Base-by-base conservation (phyloP, 306 rosid species). In the Prunus padus region DNA sequence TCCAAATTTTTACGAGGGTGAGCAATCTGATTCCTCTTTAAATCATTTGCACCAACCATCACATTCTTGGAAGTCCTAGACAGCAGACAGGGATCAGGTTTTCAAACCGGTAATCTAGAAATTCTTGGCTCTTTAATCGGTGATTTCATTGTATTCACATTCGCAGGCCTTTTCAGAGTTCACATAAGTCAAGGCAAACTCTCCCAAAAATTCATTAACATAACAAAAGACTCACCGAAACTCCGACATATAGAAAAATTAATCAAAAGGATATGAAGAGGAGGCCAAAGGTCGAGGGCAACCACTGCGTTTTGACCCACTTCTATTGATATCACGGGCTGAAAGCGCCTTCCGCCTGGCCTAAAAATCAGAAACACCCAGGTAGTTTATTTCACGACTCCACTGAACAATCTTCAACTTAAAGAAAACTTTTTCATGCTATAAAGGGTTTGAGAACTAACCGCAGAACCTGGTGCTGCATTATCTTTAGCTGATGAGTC, bases 231-330 rank as follows among this genome's bases (percentile, higher is more conserved):
- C 45, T 49, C 28, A 15, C 26, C 37, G 31, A 73, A 65, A 65
- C 23, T 65, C 40, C 15, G 19, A 40, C 33, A 26, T 42, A 5
- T 10, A 31, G 30, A 18, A 45, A 45, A 57, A 67, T 2, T 46
- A 33, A 3, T 47, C 44, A 9, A 76, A 84, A 92, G 98, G 98
- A 95, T 95, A 95, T 95, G 93, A 87, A 66, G 88, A 83, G 8
- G 97, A 81, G 50, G 89, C 84, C 79, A 69, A 76, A 11, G 89
- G 82, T 63, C 89, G 86, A 1, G 95, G 92, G 76, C 89, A 87
- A 71, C 84, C 92, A 83, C 81, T 85, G 73, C 92, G 89, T 82
- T 92, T 89, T 52, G 88, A 81, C 62, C 82, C 87, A 70, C 84
- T 87, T 77, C 82, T 87, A 76, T 77, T 86, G 23, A 69, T 64